Evolutionary conservation across 169 alveolate species (phyloP).

Genomic region (Eimeria necatrix): DNA sequence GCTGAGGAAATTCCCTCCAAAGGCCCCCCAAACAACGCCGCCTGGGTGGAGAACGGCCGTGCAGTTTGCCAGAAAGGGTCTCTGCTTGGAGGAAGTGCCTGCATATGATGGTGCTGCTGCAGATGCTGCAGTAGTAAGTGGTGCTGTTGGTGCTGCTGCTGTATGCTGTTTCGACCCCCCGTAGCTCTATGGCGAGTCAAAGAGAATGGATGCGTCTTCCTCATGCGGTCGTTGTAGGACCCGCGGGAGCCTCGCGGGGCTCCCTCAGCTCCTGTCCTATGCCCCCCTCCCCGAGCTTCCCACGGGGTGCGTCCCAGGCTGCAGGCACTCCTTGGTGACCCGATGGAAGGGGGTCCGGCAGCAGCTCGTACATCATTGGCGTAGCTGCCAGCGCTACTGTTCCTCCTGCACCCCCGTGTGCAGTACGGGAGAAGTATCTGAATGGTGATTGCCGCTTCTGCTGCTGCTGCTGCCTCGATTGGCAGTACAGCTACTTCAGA

Average conservation of each 20-base stretch:
- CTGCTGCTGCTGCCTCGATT: conserved; percentile 74
- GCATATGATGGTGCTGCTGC: conserved; percentile 62
- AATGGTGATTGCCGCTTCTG: conserved; percentile 66
- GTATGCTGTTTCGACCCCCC: conserved; percentile 33
- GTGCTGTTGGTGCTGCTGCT: conserved; percentile 49
- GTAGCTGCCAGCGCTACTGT: conserved; percentile 73
- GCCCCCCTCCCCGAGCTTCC: conserved; percentile 75
- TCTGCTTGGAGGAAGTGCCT: conserved; percentile 64
- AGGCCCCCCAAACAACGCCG: conserved; percentile 63
- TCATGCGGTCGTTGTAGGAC: conserved; percentile 45
- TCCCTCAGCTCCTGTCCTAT: conserved; percentile 49
- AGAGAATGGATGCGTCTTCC: conserved; percentile 62
- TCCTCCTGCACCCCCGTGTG: conserved; percentile 69
- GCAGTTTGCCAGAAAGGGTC: conserved; percentile 63
- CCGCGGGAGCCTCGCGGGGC: conserved; percentile 69
- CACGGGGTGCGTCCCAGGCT: conserved; percentile 68
- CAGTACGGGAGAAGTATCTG: conserved; percentile 62
- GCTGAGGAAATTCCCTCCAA: conserved; percentile 57
- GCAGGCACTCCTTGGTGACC: conserved; percentile 62
- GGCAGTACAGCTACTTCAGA: conserved; percentile 56
- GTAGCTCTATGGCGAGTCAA: conserved; percentile 57
- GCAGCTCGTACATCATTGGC: conserved; percentile 38
- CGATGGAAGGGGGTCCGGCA: conserved; percentile 68
- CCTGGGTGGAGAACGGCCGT: conserved; percentile 39
- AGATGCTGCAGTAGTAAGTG: conserved; percentile 37